Conservation (phyloP, 129 eudicot genomes). For the Heracleum sosnowskyi region DNA sequence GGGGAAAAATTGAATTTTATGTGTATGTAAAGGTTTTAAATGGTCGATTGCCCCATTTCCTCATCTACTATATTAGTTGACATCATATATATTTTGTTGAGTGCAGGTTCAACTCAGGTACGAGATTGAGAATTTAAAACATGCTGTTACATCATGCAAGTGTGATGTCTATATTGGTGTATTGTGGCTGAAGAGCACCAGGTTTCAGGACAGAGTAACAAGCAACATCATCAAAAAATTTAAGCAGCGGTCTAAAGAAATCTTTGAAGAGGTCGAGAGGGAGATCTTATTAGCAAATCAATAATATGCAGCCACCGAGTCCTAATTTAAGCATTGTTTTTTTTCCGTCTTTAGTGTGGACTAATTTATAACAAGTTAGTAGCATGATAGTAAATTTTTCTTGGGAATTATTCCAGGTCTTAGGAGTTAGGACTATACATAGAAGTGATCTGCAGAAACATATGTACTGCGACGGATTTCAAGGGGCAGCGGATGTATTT, state of each 20-base stretch:
- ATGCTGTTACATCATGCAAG: conserved; percentile 32
- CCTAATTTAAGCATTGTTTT: not conserved
- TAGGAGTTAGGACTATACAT: not conserved
- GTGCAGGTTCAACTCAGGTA: conserved; percentile 60
- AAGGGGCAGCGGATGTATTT: not conserved
- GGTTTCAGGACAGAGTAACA: conserved; percentile 52
- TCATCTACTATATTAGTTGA: not conserved
- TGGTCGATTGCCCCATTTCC: not conserved
- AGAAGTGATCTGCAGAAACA: not conserved
- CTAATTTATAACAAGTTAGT: not conserved
- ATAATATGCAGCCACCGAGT: not conserved
- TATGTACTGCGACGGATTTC: not conserved
- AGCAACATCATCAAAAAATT: conserved; percentile 45
- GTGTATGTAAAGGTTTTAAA: not conserved
- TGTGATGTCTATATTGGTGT: conserved; percentile 61
- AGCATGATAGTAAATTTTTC: not conserved
- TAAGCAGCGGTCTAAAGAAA: conserved; percentile 34
- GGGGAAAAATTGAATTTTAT: not conserved
- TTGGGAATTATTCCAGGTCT: not conserved
- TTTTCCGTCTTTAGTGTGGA: not conserved
- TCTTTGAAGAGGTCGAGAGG: conserved; percentile 38
- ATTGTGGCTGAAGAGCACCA: conserved; percentile 63
- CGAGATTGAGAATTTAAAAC: conserved; percentile 26
- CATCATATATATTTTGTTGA: not conserved
- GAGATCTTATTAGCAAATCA: conserved; percentile 39